Evolutionary conservation across 176 grass and related monocot genomes (phyloP).

Genomic region (Oryza brachyantha): DNA sequence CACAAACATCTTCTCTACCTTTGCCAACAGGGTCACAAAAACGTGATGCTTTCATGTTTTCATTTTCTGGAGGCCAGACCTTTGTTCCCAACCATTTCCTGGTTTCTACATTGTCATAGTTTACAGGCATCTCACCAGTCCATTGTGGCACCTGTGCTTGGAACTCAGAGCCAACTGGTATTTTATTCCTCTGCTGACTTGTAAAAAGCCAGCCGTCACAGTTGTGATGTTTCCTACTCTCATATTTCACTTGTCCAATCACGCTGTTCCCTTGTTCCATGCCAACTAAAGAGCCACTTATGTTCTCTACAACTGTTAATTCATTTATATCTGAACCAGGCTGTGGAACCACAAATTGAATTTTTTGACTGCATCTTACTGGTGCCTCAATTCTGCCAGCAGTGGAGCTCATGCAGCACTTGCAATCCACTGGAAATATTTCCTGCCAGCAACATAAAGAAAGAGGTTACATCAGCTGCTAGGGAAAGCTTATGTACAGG

Average conservation of each 20-base stretch:
- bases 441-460: conserved; percentile 32
- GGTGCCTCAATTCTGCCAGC: neutral
- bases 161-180: conserved; percentile 32
- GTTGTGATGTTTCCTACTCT: conserved; percentile 13
- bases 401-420: conserved; percentile 22
- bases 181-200: conserved; percentile 23
- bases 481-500: neutral
- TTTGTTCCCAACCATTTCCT: conserved; percentile 68
- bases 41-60: neutral
- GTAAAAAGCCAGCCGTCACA: conserved; percentile 39
- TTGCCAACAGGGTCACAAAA: conserved; percentile 36
- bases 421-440: conserved; percentile 29
- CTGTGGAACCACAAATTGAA: conserved; percentile 1
- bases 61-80: conserved; percentile 53
- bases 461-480: neutral
- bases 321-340: conserved; percentile 1
- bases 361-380: conserved; percentile 21
- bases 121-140: conserved; percentile 35
- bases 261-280: neutral
- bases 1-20: conserved; percentile 47
- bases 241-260: conserved; percentile 15
- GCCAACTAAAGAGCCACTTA: neutral
- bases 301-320: conserved; percentile 15
- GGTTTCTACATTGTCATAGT: conserved; percentile 27
- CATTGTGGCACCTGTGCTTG: conserved; percentile 57